Evolutionary conservation across 352 stramenopile species (phyloP).

Genomic region (Pilasporangium apinafurcum): DNA sequence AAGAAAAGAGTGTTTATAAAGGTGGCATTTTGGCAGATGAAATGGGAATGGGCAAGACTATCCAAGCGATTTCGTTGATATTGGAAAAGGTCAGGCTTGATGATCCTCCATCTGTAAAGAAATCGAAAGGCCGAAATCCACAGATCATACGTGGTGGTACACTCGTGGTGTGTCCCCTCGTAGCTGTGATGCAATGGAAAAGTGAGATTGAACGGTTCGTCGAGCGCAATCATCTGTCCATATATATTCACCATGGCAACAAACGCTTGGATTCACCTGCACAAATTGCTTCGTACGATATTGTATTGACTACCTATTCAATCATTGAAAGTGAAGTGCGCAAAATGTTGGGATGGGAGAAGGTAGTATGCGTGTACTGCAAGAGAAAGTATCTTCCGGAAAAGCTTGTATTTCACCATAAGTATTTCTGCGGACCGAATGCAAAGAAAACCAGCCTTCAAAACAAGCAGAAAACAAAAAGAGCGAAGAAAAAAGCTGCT

Average conservation of each 20-base stretch:
- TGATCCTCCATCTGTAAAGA: neutral
- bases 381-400: conserved; percentile 89
- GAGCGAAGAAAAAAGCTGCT: conserved; percentile 41
- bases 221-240: conserved; percentile 79
- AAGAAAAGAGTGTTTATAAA: conserved; percentile 88
- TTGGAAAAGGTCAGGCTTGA: conserved; percentile 79
- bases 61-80: conserved; percentile 96
- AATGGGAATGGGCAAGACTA: conserved; percentile 97
- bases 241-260: conserved; percentile 95
- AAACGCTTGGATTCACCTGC: conserved; percentile 68
- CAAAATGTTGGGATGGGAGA: conserved; percentile 67
- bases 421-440: conserved; percentile 98
- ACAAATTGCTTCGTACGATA: conserved; percentile 93
- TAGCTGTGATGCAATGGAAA: conserved; percentile 94
- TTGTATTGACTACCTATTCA: conserved; percentile 99
- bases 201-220: conserved; percentile 93
- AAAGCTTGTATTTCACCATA: conserved; percentile 92
- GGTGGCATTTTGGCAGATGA: conserved; percentile 98
- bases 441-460: conserved; percentile 93
- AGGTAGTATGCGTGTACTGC: conserved; percentile 94
- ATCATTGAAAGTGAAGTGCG: conserved; percentile 90
- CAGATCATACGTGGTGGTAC: conserved; percentile 72
- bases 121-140: conserved; percentile 3
- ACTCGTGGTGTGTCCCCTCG: conserved; percentile 96
- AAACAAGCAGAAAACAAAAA: conserved; percentile 73